These are phyloP conservation scores for Boletus bicolor DNA, from an alignment of 768 basidiomycete genomes.

Conservation along the genomic window DNA sequence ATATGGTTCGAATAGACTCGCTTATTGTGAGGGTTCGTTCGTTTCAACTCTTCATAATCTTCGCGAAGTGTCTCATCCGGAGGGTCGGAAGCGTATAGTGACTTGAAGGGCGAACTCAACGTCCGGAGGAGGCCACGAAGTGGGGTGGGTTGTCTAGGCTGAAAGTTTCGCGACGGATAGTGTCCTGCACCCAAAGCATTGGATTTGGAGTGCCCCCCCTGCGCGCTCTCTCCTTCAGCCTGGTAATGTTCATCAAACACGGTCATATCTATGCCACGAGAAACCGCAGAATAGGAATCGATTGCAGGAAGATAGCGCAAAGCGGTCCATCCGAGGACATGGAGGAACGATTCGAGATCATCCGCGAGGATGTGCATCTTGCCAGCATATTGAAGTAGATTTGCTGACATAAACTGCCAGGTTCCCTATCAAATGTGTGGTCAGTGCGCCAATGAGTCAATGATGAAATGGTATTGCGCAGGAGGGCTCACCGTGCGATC, in stretches of 20 bases:
- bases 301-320: not conserved
- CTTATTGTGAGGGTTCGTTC: not conserved
- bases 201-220: no score
- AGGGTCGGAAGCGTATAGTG: no score
- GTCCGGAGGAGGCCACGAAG: no score
- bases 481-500: not conserved
- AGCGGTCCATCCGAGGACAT: not conserved
- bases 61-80: not conserved
- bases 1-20: not conserved
- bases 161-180: no score
- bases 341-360: constrained; percentile 32
- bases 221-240: no score
- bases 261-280: not conserved
- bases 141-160: no score
- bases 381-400: not conserved
- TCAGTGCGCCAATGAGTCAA: not conserved
- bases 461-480: no score
- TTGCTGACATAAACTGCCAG: not conserved
- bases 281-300: not conserved
- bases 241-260: not conserved
- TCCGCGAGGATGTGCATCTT: constrained; percentile 24
- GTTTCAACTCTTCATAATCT: not conserved
- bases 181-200: no score
- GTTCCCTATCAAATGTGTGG: not conserved
- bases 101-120: no score